Percentiles rank a stretch among this genome's conserved stretches.
phyloP scores from a whole-genome alignment of 2,329 filamentous ascomycete genomes.

The Coniochaeta hoffmannii region DNA sequence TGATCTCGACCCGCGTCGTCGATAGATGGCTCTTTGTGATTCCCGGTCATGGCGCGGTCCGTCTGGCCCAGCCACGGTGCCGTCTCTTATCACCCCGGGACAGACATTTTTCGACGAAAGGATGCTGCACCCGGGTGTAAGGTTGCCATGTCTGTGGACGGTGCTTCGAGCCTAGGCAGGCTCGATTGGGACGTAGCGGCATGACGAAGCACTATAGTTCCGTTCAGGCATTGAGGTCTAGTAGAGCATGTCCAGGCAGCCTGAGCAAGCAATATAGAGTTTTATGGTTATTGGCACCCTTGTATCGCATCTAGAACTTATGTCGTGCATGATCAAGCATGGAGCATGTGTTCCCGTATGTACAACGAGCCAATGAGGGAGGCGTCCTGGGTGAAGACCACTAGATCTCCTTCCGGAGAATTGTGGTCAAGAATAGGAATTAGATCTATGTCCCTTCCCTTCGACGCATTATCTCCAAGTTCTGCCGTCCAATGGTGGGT shows the following conservation, averaged over 20 bases:
- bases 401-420: not conserved
- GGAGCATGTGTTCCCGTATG: no score
- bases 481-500: no score
- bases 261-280: not conserved
- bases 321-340: not conserved
- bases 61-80: not conserved
- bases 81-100: not conserved
- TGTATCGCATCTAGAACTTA: not conserved
- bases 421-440: not conserved
- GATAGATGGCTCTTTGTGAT: not conserved
- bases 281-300: not conserved
- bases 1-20: not conserved
- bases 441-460: not conserved
- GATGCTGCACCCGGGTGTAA: not conserved
- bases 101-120: not conserved
- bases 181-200: no score
- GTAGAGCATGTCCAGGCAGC: not conserved
- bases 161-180: no score
- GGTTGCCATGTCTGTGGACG: no score
- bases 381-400: not conserved
- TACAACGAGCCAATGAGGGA: no score
- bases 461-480: not conserved
- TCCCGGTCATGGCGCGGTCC: not conserved
- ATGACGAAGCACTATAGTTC: not conserved
- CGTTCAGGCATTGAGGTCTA: not conserved